Base-by-base conservation (phyloP, 441 rosid genomes). In the Adansonia rubrostipa region DNA sequence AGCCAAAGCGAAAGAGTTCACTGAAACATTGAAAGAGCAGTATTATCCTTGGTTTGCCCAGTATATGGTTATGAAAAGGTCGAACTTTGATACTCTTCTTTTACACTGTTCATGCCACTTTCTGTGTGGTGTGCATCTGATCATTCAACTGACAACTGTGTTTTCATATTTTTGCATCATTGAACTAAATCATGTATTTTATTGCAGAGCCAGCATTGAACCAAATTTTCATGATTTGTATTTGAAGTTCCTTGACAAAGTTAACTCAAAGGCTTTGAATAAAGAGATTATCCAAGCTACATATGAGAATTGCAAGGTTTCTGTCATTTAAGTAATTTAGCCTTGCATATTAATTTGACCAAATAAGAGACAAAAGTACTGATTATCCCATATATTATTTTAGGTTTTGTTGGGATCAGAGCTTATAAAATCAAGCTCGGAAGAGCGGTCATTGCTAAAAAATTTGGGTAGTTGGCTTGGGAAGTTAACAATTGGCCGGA, bases 41-140 rank as follows among this genome's bases (percentile, higher is more conserved):
- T 86, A 92, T 77, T 88, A 87, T 83, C 92, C 99, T 6, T 97
- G 99, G 99, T 97, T 97, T 81, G 99, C 99, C 0, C 97, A 91
- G 82, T 97, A 97, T 77, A 93, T 97, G 98, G 99, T 97, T 69
- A 97, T 97, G 99, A 97, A 92, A 92, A 92, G 99, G 99, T 95
- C 10, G 70, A 42, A 15, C 11, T 17, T 19, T 77, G 71, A 45
- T 64, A 13, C 8, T 44, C 19, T 56, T 57, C 33, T 40, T 17
- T 42, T 9, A 44, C 11, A 40, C 19, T 44, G 71, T 66, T 8
- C 28, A 42, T 66, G 15, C 53, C 53, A 69, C 13, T 75, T n/a
- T 50, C 9, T 64, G 62, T 68, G 47, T 67, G 57, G 19, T 9
- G 0, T 48, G 2, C 15, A 6, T 22, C 50, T 71, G 14, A 28